Evolutionary conservation across 352 stramenopile genomes (phyloP).

Genomic region (Phytophthora syringae): DNA sequence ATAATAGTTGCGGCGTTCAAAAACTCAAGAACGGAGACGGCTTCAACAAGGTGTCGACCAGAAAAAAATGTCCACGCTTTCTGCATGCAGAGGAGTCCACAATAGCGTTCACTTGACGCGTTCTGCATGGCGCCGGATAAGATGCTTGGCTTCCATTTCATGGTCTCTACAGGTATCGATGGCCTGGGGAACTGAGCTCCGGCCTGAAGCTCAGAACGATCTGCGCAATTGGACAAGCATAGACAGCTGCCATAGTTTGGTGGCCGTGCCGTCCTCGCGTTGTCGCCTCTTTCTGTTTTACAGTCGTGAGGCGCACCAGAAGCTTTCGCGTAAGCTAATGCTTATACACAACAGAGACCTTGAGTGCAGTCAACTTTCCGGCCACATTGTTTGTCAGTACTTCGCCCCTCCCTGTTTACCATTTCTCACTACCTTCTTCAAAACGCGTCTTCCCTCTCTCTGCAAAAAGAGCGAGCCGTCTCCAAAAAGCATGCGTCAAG

Average conservation of each 20-base stretch:
- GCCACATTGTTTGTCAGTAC: slow-evolving; percentile 14
- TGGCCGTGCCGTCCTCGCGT: slow-evolving; percentile 15
- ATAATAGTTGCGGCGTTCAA: slow-evolving; percentile 8
- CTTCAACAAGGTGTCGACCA: slow-evolving; percentile 7
- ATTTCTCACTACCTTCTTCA: not conserved
- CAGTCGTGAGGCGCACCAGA: not conserved
- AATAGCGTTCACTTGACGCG: no score
- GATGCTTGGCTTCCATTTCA: no score
- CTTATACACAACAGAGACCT: slow-evolving; percentile 9
- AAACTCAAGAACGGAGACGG: slow-evolving; percentile 1
- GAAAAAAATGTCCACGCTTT: not conserved
- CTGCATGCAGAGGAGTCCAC: no score
- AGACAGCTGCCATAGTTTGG: slow-evolving; percentile 15
- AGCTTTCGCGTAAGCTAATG: slow-evolving; percentile 16
- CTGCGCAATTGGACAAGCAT: slow-evolving; percentile 2
- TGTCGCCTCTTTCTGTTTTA: slow-evolving; percentile 22
- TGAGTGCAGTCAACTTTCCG: slow-evolving; percentile 13
- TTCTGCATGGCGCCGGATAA: not conserved
- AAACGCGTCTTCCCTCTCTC: slow-evolving; percentile 5
- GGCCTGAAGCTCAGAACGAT: slow-evolving; percentile 1
- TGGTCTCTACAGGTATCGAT: not conserved
- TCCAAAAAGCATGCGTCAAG: not conserved
- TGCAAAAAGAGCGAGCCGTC: slow-evolving; percentile 6
- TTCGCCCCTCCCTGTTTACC: not conserved
- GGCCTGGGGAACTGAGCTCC: not conserved